These are phyloP conservation scores for Ascochyta clinopodiicola DNA, from an alignment of 2,329 filamentous ascomycete species.

Conservation along the genomic window DNA sequence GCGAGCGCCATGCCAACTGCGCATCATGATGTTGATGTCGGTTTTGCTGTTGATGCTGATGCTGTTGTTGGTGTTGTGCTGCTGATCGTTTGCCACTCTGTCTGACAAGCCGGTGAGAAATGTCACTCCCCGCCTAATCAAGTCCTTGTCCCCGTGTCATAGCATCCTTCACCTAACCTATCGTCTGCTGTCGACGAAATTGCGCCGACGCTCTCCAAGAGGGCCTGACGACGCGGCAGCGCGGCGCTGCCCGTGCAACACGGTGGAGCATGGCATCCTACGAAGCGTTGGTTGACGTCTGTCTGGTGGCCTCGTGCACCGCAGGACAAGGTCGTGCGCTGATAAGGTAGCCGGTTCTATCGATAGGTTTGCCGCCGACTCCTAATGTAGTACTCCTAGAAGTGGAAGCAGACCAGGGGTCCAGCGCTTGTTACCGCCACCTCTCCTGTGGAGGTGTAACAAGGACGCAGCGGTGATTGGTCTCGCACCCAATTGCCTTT, in stretches of 20 bases:
- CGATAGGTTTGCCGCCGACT: conserved; percentile 12
- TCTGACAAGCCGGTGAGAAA: conserved; percentile 2
- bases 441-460: conserved; percentile 3
- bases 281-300: not conserved
- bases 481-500: not conserved
- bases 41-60: conserved; percentile 1
- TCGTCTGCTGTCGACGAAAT: conserved; percentile 9
- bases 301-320: conserved; percentile 9
- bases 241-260: conserved; percentile 13
- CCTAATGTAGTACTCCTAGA: not conserved
- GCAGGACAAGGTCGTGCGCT: not conserved
- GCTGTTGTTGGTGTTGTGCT: conserved; percentile 6
- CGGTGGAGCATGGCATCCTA: conserved; percentile 4
- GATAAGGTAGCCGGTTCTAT: conserved; percentile 6
- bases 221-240: conserved; percentile 16
- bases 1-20: conserved; percentile 13
- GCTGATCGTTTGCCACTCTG: conserved; percentile 3
- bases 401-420: not conserved
- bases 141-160: conserved; percentile 4
- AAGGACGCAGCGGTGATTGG: conserved; percentile 5
- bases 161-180: conserved; percentile 2
- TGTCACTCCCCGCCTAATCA: not conserved
- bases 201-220: conserved; percentile 13
- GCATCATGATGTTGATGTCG: conserved; percentile 7
- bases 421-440: conserved; percentile 9